Evolutionary conservation across 805 yeast genomes (phyloP).

Genomic region (Suhomyces prunicola): DNA sequence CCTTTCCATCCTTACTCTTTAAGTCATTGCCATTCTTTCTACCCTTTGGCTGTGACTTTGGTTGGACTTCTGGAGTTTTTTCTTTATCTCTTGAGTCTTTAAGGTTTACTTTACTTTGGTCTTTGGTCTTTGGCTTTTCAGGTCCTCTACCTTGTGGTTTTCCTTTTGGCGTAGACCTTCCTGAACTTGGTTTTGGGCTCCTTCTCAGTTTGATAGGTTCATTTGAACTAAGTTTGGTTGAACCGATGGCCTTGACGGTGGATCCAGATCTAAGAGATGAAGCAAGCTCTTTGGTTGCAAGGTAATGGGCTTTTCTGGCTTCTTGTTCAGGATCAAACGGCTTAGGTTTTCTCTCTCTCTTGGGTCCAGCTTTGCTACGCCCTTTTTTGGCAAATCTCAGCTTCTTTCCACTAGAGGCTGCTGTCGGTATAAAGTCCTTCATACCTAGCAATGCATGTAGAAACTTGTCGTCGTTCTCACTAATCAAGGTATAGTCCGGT

Average conservation of each 20-base stretch:
- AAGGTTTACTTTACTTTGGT: background rate
- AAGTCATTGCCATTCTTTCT: background rate
- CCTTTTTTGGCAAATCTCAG: slow-evolving; percentile 13
- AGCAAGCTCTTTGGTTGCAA: slow-evolving; percentile 28
- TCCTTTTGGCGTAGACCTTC: background rate
- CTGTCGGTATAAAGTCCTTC: slow-evolving; percentile 34
- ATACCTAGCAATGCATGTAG: slow-evolving; percentile 47
- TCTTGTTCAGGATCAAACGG: slow-evolving; percentile 29
- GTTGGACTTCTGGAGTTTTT: background rate
- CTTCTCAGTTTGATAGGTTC: background rate
- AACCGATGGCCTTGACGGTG: slow-evolving; percentile 39
- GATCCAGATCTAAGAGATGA: slow-evolving; percentile 35
- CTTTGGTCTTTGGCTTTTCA: background rate
- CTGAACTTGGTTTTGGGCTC: background rate
- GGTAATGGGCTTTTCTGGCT: slow-evolving; percentile 38
- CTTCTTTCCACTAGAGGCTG: slow-evolving; percentile 9
- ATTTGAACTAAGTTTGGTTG: slow-evolving; percentile 16
- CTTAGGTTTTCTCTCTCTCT: slow-evolving; percentile 11
- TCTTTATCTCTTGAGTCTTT: background rate
- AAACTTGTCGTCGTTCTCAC: slow-evolving; percentile 48
- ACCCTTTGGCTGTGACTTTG: background rate
- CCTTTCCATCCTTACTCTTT: background rate
- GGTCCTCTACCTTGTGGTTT: background rate
- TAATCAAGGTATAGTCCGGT: slow-evolving; percentile 23
- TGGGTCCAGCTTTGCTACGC: slow-evolving; percentile 20